Evolutionary conservation across 495 filamentous ascomycete species (phyloP).

Genomic region (Tuber borchii): DNA sequence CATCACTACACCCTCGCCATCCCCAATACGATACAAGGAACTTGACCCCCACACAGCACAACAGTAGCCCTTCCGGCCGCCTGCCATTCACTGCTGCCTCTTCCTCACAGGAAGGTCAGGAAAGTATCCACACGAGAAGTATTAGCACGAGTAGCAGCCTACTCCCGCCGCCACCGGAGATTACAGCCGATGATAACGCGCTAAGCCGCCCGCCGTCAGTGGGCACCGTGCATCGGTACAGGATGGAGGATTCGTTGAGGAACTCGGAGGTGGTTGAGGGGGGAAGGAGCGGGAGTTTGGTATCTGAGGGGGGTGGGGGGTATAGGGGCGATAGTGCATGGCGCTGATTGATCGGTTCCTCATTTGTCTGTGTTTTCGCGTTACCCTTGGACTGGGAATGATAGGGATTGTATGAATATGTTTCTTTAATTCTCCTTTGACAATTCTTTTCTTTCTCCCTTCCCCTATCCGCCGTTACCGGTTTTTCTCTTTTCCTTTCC

Average conservation of each 20-base stretch:
- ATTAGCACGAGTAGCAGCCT: slow-evolving; percentile 36
- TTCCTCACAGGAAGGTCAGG: slow-evolving; percentile 16
- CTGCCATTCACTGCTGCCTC: slow-evolving; percentile 31
- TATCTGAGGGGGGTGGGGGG: slow-evolving; percentile 17
- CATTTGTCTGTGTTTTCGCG: slow-evolving; percentile 10
- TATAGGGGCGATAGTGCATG: slow-evolving; percentile 28
- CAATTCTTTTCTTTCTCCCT: slow-evolving; percentile 12
- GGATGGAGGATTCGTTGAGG: slow-evolving; percentile 36
- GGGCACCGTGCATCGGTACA: slow-evolving; percentile 34
- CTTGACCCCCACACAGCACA: slow-evolving; percentile 14
- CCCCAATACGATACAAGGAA: slow-evolving; percentile 26
- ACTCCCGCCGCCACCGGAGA: slow-evolving; percentile 33
- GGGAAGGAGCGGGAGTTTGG: slow-evolving; percentile 17
- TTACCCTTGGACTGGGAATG: slow-evolving; percentile 14
- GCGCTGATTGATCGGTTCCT: slow-evolving; percentile 8
- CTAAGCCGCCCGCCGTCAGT: slow-evolving; percentile 36
- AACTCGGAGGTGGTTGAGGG: slow-evolving; percentile 8
- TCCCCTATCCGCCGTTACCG: not conserved
- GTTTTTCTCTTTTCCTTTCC: not conserved
- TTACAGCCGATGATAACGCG: slow-evolving; percentile 26
- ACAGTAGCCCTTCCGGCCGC: slow-evolving; percentile 10
- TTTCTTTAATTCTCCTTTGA: slow-evolving; percentile 5
- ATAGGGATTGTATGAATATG: slow-evolving; percentile 14
- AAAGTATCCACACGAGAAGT: slow-evolving; percentile 30
- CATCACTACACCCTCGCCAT: slow-evolving; percentile 27